These are phyloP conservation scores for Colletotrichum tabaci DNA, from an alignment of 2,329 filamentous ascomycete species.

Conservation along the genomic window DNA sequence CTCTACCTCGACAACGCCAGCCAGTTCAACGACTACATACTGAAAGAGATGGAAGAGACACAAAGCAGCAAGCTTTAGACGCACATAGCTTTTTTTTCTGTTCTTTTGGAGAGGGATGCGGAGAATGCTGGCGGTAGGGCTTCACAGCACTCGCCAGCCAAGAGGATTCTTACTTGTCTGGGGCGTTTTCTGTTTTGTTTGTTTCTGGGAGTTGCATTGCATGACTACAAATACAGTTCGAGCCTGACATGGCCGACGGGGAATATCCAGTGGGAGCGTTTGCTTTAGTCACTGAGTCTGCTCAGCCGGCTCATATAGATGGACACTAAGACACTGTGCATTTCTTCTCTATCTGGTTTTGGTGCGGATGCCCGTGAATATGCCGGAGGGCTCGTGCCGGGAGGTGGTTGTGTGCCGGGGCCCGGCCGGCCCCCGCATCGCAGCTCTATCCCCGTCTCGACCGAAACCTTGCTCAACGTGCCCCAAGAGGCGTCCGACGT, in stretches of 20 bases:
- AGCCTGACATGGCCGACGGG: constrained; percentile 34
- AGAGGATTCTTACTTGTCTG: background rate
- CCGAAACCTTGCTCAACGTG: background rate
- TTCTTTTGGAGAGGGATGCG: background rate
- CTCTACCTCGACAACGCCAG: constrained; percentile 73
- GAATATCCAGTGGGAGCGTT: constrained; percentile 41
- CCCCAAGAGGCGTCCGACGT: background rate
- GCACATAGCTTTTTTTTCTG: too few relatives aligned
- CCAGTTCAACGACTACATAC: constrained; percentile 69
- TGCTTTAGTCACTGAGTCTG: constrained; percentile 31
- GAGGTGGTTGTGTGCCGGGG: background rate
- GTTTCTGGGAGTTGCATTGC: constrained; percentile 22
- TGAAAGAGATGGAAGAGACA: constrained; percentile 69
- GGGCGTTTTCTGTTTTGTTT: constrained; percentile 20
- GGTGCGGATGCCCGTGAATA: too few relatives aligned
- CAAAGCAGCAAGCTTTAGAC: constrained; percentile 32
- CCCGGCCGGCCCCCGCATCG: background rate
- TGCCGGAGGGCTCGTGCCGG: too few relatives aligned
- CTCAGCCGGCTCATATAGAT: constrained; percentile 22
- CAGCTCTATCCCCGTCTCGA: background rate
- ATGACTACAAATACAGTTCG: constrained; percentile 36
- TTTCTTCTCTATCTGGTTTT: background rate
- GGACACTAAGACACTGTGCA: background rate
- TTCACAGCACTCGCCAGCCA: background rate
- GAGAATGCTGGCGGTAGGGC: background rate